Base-by-base conservation (phyloP, 805 yeast genomes). In the Lipomyces chichibuensis region DNA sequence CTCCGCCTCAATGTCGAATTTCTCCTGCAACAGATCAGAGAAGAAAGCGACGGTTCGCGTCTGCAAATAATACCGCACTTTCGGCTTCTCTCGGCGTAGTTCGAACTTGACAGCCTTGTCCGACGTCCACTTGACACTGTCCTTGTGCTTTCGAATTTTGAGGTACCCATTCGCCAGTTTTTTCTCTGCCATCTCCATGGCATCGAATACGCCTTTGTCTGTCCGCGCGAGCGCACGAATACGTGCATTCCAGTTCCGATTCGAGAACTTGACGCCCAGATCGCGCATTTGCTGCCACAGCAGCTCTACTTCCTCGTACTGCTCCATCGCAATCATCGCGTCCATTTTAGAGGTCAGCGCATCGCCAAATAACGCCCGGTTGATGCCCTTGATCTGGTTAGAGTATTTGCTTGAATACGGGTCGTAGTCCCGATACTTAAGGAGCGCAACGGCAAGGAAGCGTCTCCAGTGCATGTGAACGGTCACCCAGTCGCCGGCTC, bases 401-500 rank as follows among this genome's bases (percentile, higher is more conserved):
- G 43, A 54, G 60, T 37, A 59, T 13, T n/a, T 14, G 51, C 55
- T 64, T 13, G 60, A 23, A 11, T 20, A 27, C 25, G 53, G 20
- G 56, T 66, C 62, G 49, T 52, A 59, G n/a, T 27, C 25, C 4
- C 66, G 54, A 46, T 59, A 53, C 17, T 29, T 25, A 0, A 39
- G 46, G 27, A 27, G 55, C 33, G 49, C 33, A 13, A 37, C 57
- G 11, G 39, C 51, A 20, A 53, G 32, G 46, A 66, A 43, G 2
- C 56, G 29, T n/a, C 27, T n/a, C 70, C 70, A 66, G 29, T 57
- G 62, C 9, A 27, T 17, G 11, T 49, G 29, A 20, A 66, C 57
- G 27, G 32, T 37, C 23, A 2, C 23, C 67, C 68, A 66, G 27
- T 59, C 59, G 11, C 27, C 32, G 8, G 56, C 60, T 23, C 51